Percentiles rank a stretch among this genome's conserved stretches.
Evolutionary conservation across 2,329 filamentous ascomycete species (phyloP).

Genomic region (Xylariaceae sp.): DNA sequence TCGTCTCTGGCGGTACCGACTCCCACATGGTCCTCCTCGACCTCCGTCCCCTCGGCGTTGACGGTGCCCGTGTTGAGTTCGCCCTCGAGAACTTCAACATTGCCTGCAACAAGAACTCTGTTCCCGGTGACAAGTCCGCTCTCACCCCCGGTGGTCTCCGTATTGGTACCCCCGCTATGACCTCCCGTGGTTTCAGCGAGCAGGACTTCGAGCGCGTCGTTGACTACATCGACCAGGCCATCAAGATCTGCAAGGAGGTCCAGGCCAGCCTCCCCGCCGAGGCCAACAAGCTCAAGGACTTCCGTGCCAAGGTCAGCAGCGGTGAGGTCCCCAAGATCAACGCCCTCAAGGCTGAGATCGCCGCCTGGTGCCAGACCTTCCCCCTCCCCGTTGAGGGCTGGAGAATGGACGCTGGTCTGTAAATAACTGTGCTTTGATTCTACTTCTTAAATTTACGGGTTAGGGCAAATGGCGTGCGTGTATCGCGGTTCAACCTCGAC

Average conservation of each 20-base stretch:
- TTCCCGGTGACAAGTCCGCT: conserved; percentile 95
- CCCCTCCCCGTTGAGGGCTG: conserved; percentile 81
- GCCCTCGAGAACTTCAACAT: conserved; percentile 98
- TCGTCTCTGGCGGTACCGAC: conserved; percentile 93
- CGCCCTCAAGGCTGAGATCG: conserved; percentile 81
- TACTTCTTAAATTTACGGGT: conserved; percentile 8
- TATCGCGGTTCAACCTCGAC: conserved; percentile 31
- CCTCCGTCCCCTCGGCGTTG: conserved; percentile 78
- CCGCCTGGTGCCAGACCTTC: conserved; percentile 81
- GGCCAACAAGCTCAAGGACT: conserved; percentile 99
- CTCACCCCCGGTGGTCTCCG: conserved; percentile 91
- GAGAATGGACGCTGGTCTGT: conserved; percentile 56
- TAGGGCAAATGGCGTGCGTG: conserved; percentile 15
- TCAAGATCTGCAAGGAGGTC: conserved; percentile 86
- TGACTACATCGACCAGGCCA: conserved; percentile 78
- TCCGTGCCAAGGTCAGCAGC: conserved; percentile 83
- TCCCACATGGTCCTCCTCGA: conserved; percentile 97
- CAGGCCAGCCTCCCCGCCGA: conserved; percentile 85
- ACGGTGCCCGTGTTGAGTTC: conserved; percentile 91
- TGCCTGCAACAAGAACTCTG: conserved; percentile 99
- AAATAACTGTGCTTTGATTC: conserved; percentile 29
- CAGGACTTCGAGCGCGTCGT: conserved; percentile 90
- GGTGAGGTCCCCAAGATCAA: conserved; percentile 79
- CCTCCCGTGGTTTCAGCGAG: conserved; percentile 85
- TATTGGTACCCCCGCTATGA: conserved; percentile 97